Base-by-base conservation (phyloP, 1,284 basidiomycete species). In the Peniophora sp. region DNA sequence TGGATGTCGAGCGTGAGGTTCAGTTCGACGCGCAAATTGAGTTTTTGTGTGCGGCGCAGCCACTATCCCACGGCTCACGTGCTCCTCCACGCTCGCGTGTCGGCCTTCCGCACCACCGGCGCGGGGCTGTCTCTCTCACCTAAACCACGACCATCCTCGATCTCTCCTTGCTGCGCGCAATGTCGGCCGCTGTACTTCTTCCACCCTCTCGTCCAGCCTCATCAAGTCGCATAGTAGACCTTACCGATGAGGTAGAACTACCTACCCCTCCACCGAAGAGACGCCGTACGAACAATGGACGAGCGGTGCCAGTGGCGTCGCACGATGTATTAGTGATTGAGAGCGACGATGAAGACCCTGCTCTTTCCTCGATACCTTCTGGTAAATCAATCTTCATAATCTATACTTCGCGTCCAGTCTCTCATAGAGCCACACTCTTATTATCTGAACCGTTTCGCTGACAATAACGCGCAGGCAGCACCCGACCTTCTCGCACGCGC, bases 201-300 rank as follows among this genome's bases (percentile, higher is more conserved):
- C 45, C 51, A 1, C 34, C 17, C 27, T 48, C 51, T 27, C 55
- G 53, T 39, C 11, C 63, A 3, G 37, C 15, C 27, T 32, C 62
- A 61, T 3, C 66, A 68, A 53, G 52, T 71, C 47, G 73, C 72
- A 68, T 71, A 51, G 64, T 70, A 49, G 71, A 73, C 57, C 59
- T 62, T 10, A 58, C 68, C 41, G 68, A 72, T 46, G 59, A 63
- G 36, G 41, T 52, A 54, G 54, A 20, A 22, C 39, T 45, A 45
- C 23, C 43, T 9, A 22, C 20, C 27, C 51, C 52, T 15, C 43
- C 34, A 5, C 44, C 20, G 12, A 36, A 20, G 5, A 34, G 37
- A 24, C 37, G 37, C 37, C 37, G 17, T 47, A 18, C 27, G 27
- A 32, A 32, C 27, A 32, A 32, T 32, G 27, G 27, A 5, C 27